Base-by-base conservation (phyloP, 176 grass and related monocot genomes). In the Cocos nucifera region DNA sequence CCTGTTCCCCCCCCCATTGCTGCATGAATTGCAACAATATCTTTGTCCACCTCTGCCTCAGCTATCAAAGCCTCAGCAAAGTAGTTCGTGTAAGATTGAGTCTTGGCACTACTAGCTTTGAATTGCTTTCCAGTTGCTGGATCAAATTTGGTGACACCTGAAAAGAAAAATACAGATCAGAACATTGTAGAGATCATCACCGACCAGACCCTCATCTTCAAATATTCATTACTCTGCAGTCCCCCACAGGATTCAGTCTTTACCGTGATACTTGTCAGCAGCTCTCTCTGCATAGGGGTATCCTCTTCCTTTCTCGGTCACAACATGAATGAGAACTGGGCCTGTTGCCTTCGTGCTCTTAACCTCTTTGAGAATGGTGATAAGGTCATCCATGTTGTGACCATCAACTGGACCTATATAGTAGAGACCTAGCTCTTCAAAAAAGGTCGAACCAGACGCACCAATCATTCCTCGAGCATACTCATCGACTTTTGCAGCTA, bases 381-480 rank as follows among this genome's bases (percentile, higher is more conserved):
- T 60, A 55, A 98, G 76, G 75, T 98, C 93, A 72, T 98, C 93
- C 39, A 92, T 80, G 80, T 81, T 88, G 84, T 98, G 93, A 53
- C 93, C 93, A 54, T 98, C 87, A 16, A 98, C 87, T 24, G 87
- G 93, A 64, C 93, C 93, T 32, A 98, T 98, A 73, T 98, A 92
- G 25, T 92, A 98, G 30, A 98, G 93, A 15, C 93, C 93, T 19
- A 98, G 93, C 73, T 98, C 93, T 78, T 98, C 93, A 70, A 92
- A 98, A 22, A 98, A 69, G 51, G 84, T 76, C 12, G 84, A 92
- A 1, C 83, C 75, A 22, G 84, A 85, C n/a, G 81, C 93, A 65
- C 93, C 83, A 74, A 97, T 97, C 93, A 97, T 97, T 75, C 93
- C 93, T 67, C 93, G 82, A 12, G 93, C 93, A 62, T 98, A 98